Percentiles rank a stretch among this genome's conserved stretches.
Conservation (phyloP, 148 eudicot genomes). For the Cornus kousa region DNA sequence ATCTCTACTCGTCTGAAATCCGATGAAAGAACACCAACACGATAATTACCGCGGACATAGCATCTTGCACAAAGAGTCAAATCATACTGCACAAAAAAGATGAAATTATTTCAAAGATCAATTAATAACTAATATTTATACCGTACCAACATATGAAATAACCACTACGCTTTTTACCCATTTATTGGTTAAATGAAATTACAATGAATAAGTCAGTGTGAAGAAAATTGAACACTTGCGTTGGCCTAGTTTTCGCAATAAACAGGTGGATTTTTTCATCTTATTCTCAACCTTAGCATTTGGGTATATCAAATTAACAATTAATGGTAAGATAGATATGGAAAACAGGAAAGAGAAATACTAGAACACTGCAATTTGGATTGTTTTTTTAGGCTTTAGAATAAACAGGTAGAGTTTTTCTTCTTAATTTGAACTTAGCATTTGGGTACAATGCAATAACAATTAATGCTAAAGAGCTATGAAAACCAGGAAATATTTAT, state of each 20-base stretch:
- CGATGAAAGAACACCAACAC: slow-evolving; percentile 51
- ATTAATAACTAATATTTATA: too few species aligned
- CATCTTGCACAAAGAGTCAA: slow-evolving; percentile 93
- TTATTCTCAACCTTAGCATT: not conserved
- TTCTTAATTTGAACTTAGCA: too few species aligned
- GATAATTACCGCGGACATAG: slow-evolving; percentile 70
- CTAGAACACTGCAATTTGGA: too few species aligned
- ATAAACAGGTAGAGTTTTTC: too few species aligned
- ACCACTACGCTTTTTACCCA: not conserved
- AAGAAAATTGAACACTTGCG: not conserved
- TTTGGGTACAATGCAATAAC: too few species aligned
- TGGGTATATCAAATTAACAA: not conserved
- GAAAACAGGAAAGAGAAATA: too few species aligned
- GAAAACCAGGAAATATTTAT: too few species aligned
- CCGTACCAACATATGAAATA: too few species aligned
- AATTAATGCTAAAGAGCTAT: too few species aligned
- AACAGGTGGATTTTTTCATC: not conserved
- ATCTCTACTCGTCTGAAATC: slow-evolving; percentile 94
- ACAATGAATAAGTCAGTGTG: not conserved
- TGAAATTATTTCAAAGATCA: not conserved
- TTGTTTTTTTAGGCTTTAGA: too few species aligned
- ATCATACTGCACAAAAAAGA: slow-evolving; percentile 51
- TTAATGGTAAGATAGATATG: not conserved
- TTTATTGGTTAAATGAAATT: not conserved
- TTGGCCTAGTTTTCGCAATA: not conserved